Evolutionary conservation across 2,329 filamentous ascomycete genomes (phyloP).

Genomic region (Cercospora zeina): DNA sequence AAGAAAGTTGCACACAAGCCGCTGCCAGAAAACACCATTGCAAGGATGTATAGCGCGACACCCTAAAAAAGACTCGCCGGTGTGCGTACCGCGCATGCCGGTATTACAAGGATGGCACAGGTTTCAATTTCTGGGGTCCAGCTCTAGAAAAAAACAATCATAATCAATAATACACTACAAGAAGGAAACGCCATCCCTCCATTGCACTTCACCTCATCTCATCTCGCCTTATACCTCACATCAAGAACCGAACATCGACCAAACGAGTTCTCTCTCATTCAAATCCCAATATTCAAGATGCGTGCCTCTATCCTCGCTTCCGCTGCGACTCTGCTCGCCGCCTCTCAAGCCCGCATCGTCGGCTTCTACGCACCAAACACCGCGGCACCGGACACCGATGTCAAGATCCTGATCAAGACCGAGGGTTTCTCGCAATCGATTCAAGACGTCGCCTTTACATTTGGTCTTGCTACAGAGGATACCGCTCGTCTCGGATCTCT

Average conservation of each 20-base stretch:
- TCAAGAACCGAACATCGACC: neutral
- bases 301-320: slow-evolving; percentile 20
- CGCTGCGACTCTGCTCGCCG: slow-evolving; percentile 15
- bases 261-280: neutral
- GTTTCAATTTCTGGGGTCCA: no score
- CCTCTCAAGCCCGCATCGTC: slow-evolving; percentile 45
- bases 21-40: neutral
- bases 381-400: slow-evolving; percentile 44
- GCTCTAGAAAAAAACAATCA: no score
- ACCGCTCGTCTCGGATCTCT: slow-evolving; percentile 16
- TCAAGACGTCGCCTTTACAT: slow-evolving; percentile 49
- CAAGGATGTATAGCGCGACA: neutral
- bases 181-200: no score
- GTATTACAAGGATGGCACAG: neutral
- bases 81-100: neutral
- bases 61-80: neutral
- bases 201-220: neutral
- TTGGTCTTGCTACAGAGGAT: slow-evolving; percentile 37
- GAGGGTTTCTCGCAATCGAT: slow-evolving; percentile 51
- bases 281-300: neutral
- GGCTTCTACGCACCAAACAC: slow-evolving; percentile 49
- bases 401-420: slow-evolving; percentile 45
- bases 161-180: no score
- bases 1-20: neutral
- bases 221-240: neutral